Evolutionary conservation across 495 filamentous ascomycete species (phyloP).

Genomic region (Penicillium egyptiacum): DNA sequence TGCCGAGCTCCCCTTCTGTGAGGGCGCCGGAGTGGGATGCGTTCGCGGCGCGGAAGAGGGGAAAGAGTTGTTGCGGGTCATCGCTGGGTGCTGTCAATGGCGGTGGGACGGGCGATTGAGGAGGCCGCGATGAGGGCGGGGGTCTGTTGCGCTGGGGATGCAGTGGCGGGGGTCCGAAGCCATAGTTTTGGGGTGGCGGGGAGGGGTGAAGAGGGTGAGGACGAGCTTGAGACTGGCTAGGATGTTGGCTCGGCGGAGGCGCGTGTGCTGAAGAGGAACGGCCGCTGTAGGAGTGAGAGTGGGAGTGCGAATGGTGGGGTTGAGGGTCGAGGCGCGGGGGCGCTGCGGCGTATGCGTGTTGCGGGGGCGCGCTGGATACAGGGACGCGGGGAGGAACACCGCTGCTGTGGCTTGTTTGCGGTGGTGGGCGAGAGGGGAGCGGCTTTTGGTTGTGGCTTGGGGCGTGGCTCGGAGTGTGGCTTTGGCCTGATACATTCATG

Average conservation of each 20-base stretch:
- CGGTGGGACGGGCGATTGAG: slow-evolving; percentile 55
- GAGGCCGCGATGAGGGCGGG: slow-evolving; percentile 60
- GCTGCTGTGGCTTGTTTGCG: slow-evolving; percentile 24
- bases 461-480: slow-evolving; percentile 9
- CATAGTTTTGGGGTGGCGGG: slow-evolving; percentile 61
- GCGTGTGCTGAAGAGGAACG: slow-evolving; percentile 28
- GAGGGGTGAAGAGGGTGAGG: slow-evolving; percentile 47
- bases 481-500: slow-evolving; percentile 31
- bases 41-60: slow-evolving; percentile 89
- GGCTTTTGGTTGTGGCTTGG: slow-evolving; percentile 24
- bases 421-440: slow-evolving; percentile 30
- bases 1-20: slow-evolving; percentile 82
- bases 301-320: slow-evolving; percentile 30
- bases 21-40: slow-evolving; percentile 77
- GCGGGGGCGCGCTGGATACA: slow-evolving; percentile 32
- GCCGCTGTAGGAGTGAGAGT: slow-evolving; percentile 30
- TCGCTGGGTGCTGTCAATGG: slow-evolving; percentile 64
- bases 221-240: slow-evolving; percentile 30
- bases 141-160: slow-evolving; percentile 49
- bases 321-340: slow-evolving; percentile 33
- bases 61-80: slow-evolving; percentile 62
- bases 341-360: slow-evolving; percentile 25
- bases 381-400: slow-evolving; percentile 34
- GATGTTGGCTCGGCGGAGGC: slow-evolving; percentile 28
- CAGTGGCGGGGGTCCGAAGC: slow-evolving; percentile 54